Evolutionary conservation across 345 rosid genomes (phyloP).

Genomic region (Iberis pinnata): DNA sequence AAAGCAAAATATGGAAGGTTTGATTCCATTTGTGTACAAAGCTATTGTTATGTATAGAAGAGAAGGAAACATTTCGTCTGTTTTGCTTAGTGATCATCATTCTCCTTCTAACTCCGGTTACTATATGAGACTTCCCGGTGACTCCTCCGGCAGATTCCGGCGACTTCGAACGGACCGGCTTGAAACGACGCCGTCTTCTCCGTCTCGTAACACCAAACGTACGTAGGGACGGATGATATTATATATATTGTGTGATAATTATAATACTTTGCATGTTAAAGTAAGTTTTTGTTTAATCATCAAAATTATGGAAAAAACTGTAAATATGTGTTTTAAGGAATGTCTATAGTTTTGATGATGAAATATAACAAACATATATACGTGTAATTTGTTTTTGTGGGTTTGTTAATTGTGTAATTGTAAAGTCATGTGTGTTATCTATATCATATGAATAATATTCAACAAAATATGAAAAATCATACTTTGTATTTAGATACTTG

Average conservation of each 20-base stretch:
- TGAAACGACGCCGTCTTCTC: constrained; percentile 16
- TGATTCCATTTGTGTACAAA: constrained; percentile 33
- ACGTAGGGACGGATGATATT: constrained; percentile 9
- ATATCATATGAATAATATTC: too few species aligned
- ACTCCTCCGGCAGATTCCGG: constrained; percentile 25
- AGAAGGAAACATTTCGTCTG: constrained; percentile 29
- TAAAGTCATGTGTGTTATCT: too few species aligned
- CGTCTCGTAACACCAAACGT: constrained; percentile 22
- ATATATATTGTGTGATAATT: background rate
- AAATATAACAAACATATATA: background rate
- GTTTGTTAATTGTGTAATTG: too few species aligned
- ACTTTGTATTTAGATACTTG: too few species aligned
- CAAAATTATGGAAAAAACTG: constrained; percentile 27
- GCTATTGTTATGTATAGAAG: constrained; percentile 27
- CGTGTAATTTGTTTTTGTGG: too few species aligned
- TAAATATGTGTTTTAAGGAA: constrained; percentile 16
- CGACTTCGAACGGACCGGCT: constrained; percentile 22
- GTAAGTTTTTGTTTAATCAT: constrained; percentile 9
- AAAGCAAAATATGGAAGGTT: constrained; percentile 26
- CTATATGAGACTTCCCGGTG: constrained; percentile 28
- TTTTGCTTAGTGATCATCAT: constrained; percentile 23
- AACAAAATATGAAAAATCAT: too few species aligned
- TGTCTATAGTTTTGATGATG: constrained; percentile 18
- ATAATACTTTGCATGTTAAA: background rate
- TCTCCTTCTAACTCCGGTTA: constrained; percentile 23